A percentile compares a stretch with the other conserved stretches of the same genome.
Conservation (phyloP, 2,329 filamentous ascomycete species). For the Stenocarpella maydis region DNA sequence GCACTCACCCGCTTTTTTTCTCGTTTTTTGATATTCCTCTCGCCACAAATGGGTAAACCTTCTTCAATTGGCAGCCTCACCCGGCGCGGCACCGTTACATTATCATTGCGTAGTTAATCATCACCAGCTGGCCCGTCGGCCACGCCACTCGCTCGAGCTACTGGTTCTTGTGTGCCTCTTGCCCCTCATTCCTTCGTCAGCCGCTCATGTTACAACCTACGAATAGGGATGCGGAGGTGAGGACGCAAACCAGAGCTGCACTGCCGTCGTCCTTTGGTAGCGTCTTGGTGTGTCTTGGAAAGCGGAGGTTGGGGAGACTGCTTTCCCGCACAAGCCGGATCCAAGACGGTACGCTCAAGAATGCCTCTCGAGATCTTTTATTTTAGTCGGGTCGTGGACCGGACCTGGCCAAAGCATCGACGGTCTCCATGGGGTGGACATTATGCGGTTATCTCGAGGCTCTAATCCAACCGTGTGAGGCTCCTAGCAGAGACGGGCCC, state of each 20-base stretch:
- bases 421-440: neutral
- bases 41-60: constrained; percentile 17
- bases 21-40: constrained; percentile 8
- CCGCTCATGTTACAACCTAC: neutral
- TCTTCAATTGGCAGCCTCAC: constrained; percentile 1
- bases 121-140: no score
- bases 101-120: constrained; percentile 1
- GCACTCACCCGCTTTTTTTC: no score
- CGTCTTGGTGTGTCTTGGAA: neutral
- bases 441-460: neutral
- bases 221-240: constrained; percentile 14
- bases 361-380: neutral
- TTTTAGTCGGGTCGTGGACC: neutral
- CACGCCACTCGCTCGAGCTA: neutral
- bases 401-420: constrained; percentile 8
- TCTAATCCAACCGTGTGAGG: neutral
- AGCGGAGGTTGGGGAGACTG: neutral
- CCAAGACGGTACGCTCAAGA: neutral
- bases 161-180: neutral
- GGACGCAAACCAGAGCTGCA: constrained; percentile 1
- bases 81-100: constrained; percentile 18
- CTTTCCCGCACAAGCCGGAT: neutral
- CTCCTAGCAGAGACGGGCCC: neutral
- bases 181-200: constrained; percentile 21
- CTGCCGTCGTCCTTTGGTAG: constrained; percentile 18